These are phyloP conservation scores for Pythium pyrilobum DNA, from an alignment of 352 stramenopile genomes.

Conservation along the genomic window DNA sequence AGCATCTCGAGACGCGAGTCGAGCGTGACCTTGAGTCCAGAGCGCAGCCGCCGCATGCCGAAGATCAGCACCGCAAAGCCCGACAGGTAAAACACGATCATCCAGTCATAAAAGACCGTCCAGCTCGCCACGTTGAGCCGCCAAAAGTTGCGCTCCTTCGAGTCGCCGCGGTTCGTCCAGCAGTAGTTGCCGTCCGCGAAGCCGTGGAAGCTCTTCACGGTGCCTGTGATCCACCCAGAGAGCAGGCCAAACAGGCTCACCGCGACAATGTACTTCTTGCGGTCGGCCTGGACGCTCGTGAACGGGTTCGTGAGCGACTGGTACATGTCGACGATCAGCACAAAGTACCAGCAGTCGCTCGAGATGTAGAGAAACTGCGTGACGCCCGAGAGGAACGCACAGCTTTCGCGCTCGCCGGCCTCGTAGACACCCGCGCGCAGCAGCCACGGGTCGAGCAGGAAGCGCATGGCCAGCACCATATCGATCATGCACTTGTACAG, in stretches of 20 bases:
- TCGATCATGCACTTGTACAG: constrained; percentile 81
- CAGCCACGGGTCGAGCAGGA: constrained; percentile 66
- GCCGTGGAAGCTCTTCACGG: constrained; percentile 26
- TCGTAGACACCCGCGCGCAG: constrained; percentile 45
- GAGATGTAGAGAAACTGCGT: constrained; percentile 78
- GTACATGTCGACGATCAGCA: constrained; percentile 69
- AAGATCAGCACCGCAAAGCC: constrained; percentile 65
- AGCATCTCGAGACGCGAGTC: constrained; percentile 75
- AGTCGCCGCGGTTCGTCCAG: constrained; percentile 60
- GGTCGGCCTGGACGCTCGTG: constrained; percentile 69
- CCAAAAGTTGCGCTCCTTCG: constrained; percentile 52
- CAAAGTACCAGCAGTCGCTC: constrained; percentile 83
- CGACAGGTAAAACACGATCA: constrained; percentile 81
- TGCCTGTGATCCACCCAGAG: constrained; percentile 32
- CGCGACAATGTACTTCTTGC: constrained; percentile 47
- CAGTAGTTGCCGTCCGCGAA: constrained; percentile 75
- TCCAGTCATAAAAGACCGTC: constrained; percentile 80
- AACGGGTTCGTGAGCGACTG: constrained; percentile 82
- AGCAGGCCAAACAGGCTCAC: constrained; percentile 42
- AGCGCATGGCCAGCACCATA: constrained; percentile 59
- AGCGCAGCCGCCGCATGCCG: constrained; percentile 58
- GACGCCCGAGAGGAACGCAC: constrained; percentile 53
- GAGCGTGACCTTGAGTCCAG: constrained; percentile 64
- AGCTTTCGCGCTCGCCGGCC: constrained; percentile 24
- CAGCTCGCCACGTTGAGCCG: constrained; percentile 67